These are phyloP conservation scores for Serendipita indica DNA, from an alignment of 768 basidiomycete species.

Conservation along the genomic window DNA sequence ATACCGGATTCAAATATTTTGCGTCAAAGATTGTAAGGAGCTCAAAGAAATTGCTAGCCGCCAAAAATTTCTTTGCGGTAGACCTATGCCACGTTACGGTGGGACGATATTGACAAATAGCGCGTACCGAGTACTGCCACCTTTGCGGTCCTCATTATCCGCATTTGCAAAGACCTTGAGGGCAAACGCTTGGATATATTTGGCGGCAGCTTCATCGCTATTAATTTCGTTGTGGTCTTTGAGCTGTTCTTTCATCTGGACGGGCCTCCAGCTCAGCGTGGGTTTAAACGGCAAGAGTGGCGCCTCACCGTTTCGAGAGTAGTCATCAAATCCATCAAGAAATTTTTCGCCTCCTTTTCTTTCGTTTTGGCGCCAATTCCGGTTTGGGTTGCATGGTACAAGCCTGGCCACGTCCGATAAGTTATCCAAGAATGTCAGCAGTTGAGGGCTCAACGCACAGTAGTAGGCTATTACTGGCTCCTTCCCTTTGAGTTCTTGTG, in stretches of 20 bases:
- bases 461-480: conserved; percentile 90
- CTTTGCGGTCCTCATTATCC: conserved; percentile 80
- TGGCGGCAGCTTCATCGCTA: conserved; percentile 65
- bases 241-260: conserved; percentile 59
- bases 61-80: conserved; percentile 89
- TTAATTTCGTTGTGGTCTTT: conserved; percentile 66
- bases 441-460: conserved; percentile 47
- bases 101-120: not conserved
- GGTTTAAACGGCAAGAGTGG: not conserved
- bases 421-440: not conserved
- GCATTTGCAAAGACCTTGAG: conserved; percentile 75
- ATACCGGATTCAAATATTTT: conserved; percentile 23
- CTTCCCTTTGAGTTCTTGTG: conserved; percentile 66
- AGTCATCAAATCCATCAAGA: conserved; percentile 60
- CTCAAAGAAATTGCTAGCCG: conserved; percentile 89
- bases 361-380: conserved; percentile 55
- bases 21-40: conserved; percentile 58
- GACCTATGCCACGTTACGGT: conserved; percentile 43
- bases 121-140: conserved; percentile 55
- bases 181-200: conserved; percentile 93
- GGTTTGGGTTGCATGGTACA: conserved; percentile 81
- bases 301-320: conserved; percentile 48
- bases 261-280: conserved; percentile 4
- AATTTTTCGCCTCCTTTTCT: conserved; percentile 47
- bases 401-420: conserved; percentile 37